Conservation (phyloP, 1,284 basidiomycete species). For the Clitocybe nebularis region DNA sequence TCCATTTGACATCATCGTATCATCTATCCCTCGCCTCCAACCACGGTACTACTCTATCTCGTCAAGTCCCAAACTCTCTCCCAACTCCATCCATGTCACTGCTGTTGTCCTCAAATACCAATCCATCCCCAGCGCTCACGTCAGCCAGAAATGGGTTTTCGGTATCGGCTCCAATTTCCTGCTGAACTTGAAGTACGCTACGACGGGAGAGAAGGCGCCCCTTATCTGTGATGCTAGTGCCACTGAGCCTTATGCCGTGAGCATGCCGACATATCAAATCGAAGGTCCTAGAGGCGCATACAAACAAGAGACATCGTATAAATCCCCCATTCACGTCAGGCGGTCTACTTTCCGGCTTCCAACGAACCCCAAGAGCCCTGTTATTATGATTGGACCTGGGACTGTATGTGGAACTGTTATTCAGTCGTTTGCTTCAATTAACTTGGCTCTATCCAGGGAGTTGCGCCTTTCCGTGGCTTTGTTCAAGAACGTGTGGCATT, state of each 20-base stretch:
- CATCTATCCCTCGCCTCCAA: slow-evolving; percentile 88
- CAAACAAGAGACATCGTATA: slow-evolving; percentile 66
- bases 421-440: slow-evolving; percentile 7
- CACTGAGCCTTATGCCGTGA: no score
- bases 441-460: slow-evolving; percentile 57
- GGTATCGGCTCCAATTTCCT: slow-evolving; percentile 92
- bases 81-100: slow-evolving; percentile 90
- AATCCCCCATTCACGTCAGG: slow-evolving; percentile 91
- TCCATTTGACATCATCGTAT: slow-evolving; percentile 95
- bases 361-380: slow-evolving; percentile 95
- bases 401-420: slow-evolving; percentile 61
- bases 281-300: slow-evolving; percentile 89
- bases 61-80: slow-evolving; percentile 89
- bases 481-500: slow-evolving; percentile 96
- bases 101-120: slow-evolving; percentile 92
- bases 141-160: slow-evolving; percentile 65
- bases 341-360: slow-evolving; percentile 96
- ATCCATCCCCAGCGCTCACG: slow-evolving; percentile 52
- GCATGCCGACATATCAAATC: slow-evolving; percentile 80
- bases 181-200: slow-evolving; percentile 82
- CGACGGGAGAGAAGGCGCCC: slow-evolving; percentile 53
- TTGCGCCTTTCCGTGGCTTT: slow-evolving; percentile 98
- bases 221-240: slow-evolving; percentile 34
- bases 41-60: slow-evolving; percentile 99
- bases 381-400: slow-evolving; percentile 98